Evolutionary conservation across 495 filamentous ascomycete species (phyloP).

Genomic region (Aspergillus egyptiacus): DNA sequence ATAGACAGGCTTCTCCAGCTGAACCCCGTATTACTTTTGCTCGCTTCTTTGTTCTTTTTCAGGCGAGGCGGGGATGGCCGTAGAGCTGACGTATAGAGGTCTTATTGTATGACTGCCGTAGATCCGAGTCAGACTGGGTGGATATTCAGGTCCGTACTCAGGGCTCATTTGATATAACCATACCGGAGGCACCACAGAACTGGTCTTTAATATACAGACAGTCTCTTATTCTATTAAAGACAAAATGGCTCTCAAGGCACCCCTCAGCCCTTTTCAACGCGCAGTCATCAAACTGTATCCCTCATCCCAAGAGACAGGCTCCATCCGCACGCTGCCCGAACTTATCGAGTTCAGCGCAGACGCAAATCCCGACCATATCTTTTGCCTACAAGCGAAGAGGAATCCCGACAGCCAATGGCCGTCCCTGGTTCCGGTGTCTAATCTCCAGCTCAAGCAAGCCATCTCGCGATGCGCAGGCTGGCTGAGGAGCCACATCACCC

Average conservation of each 20-base stretch:
- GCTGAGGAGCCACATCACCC: background rate
- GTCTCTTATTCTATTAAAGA: background rate
- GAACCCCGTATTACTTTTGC: too few relatives aligned
- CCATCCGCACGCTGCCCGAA: slow-evolving; percentile 8
- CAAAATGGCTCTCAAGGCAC: background rate
- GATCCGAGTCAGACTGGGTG: too few relatives aligned
- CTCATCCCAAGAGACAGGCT: background rate
- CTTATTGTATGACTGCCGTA: background rate
- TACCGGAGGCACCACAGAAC: background rate
- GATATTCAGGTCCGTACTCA: slow-evolving; percentile 6
- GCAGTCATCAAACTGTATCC: slow-evolving; percentile 1
- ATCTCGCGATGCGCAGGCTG: slow-evolving; percentile 14
- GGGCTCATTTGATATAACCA: background rate
- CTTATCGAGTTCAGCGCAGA: slow-evolving; percentile 23
- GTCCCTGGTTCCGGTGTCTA: background rate
- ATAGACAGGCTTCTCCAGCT: too few relatives aligned
- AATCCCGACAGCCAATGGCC: background rate
- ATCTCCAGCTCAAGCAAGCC: slow-evolving; percentile 11
- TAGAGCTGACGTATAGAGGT: too few relatives aligned
- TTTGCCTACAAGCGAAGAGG: slow-evolving; percentile 21
- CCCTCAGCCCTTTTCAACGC: background rate
- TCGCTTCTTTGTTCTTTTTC: too few relatives aligned
- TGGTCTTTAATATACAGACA: background rate
- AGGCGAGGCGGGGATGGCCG: too few relatives aligned
- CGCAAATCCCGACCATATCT: slow-evolving; percentile 17